Percentiles rank a stretch among this genome's conserved stretches.
These are phyloP conservation scores for Ogataea hybrid DNA, from an alignment of 1,139 yeast species.

Conservation along the genomic window DNA sequence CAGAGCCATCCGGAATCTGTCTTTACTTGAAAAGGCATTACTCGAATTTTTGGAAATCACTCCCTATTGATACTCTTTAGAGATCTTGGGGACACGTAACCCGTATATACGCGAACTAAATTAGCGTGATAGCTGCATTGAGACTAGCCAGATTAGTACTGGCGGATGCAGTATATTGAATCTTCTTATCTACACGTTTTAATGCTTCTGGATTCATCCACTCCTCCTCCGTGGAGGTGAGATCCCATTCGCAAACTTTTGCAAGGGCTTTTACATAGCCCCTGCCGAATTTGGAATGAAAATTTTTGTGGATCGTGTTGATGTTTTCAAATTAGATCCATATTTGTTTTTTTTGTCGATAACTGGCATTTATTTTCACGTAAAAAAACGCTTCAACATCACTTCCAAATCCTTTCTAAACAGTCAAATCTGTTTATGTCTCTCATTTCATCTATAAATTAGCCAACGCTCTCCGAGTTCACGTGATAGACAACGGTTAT, in stretches of 20 bases:
- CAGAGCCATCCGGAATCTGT: slow-evolving; percentile 99
- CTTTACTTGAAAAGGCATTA: slow-evolving; percentile 63
- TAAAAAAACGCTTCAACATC: neutral
- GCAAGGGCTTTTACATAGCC: neutral
- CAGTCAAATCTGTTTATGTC: slow-evolving; percentile 2
- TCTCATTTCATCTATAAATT: neutral
- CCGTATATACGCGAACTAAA: neutral
- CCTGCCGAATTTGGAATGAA: slow-evolving; percentile 7
- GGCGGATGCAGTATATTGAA: too few relatives aligned
- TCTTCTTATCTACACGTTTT: too few relatives aligned
- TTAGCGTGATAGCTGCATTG: neutral
- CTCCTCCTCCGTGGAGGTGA: too few relatives aligned
- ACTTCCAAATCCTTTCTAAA: neutral
- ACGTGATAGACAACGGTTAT: slow-evolving; percentile 1
- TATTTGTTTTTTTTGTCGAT: slow-evolving; percentile 1
- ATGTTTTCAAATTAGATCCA: slow-evolving; percentile 5
- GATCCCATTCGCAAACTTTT: neutral
- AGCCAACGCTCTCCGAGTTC: neutral
- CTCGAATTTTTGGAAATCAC: slow-evolving; percentile 70
- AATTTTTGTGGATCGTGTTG: slow-evolving; percentile 10
- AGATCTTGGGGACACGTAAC: slow-evolving; percentile 6
- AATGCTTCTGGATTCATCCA: too few relatives aligned
- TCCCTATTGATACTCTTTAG: slow-evolving; percentile 16
- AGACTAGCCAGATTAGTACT: too few relatives aligned
- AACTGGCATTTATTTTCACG: neutral